These are phyloP conservation scores for Spathaspora passalidarum DNA, from an alignment of 805 yeast genomes.

Conservation along the genomic window DNA sequence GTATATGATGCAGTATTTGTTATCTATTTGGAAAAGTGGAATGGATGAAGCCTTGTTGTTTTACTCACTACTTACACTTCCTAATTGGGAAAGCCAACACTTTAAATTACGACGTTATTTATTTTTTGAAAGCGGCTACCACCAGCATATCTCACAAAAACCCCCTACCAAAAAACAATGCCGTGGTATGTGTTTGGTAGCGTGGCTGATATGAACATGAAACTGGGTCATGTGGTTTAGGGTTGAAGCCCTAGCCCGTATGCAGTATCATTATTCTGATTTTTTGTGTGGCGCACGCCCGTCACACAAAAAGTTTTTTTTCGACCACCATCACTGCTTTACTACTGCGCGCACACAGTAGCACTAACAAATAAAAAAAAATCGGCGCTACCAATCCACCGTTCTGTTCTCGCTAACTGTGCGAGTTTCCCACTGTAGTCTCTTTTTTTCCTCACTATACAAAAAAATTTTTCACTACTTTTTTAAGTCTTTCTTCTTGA, in stretches of 20 bases:
- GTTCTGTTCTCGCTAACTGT: not conserved
- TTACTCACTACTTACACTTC: not conserved
- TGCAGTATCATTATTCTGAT: not conserved
- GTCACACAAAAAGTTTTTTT: not conserved
- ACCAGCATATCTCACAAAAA: not conserved
- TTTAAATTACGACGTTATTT: not conserved
- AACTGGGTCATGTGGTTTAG: not conserved
- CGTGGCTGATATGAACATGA: not conserved
- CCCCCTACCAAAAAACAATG: not conserved
- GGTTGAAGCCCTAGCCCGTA: not conserved
- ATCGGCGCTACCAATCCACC: not conserved
- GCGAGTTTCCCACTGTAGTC: not conserved
- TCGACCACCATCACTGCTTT: too few species aligned
- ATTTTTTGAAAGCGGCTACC: too few species aligned
- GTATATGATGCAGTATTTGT: too few species aligned
- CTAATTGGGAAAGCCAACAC: not conserved
- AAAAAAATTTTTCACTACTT: constrained; percentile 3
- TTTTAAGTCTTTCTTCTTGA: not conserved
- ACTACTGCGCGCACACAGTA: too few species aligned
- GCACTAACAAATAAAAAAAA: too few species aligned
- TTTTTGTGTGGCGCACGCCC: not conserved
- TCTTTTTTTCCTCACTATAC: constrained; percentile 9
- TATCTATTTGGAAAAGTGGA: too few species aligned
- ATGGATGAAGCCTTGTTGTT: not conserved
- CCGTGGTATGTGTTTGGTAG: not conserved